Base-by-base conservation (phyloP, 768 basidiomycete species). In the Strobilomyces dryophilus region DNA sequence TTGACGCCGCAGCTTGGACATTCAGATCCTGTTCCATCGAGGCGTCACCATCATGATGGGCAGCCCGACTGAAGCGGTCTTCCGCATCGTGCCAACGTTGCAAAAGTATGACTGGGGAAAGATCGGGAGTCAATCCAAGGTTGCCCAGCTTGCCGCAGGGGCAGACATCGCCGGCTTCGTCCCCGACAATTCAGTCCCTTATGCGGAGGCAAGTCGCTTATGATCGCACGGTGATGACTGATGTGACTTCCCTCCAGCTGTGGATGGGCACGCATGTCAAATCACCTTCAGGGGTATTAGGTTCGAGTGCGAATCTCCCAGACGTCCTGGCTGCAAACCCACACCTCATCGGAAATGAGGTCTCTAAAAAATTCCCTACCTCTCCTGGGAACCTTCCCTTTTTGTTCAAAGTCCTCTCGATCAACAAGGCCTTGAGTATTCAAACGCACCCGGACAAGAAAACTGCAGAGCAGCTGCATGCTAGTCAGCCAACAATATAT, bases 201-300 rank as follows among this genome's bases (percentile, higher is more conserved):
- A 98, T 66, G 95, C 97, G 26, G 95, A 99, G 84, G 95, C 92
- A 68, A 47, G 82, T 59, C 37, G 45, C 47, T 24, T 42, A 40
- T n/a, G 17, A 20, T 49, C 24, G 17, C n/a, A 37, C 41, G 17
- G 26, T 7, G 18, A 39, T 45, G 31, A 39, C 41, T 43, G 52
- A 55, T 63, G 26, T 3, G 15, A 43, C 26, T 47, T 44, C 36
- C 39, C 34, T 41, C 49, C 66, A 98, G 94, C 75, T 99, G 41
- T 99, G 97, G 97, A 98, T 98, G 95, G 97, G 97, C 10, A 98
- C 97, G 0, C 97, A 98, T 62, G 79, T 89, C 2, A 89, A 76
- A 34, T 78, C 85, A 8, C 87, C 87, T 0, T 85, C 87, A 7
- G 71, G 69, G 8, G 65, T 82, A 18, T 54, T 74, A 11, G 78